Conservation (phyloP, 768 basidiomycete species). For the Floccularia luteovirens region DNA sequence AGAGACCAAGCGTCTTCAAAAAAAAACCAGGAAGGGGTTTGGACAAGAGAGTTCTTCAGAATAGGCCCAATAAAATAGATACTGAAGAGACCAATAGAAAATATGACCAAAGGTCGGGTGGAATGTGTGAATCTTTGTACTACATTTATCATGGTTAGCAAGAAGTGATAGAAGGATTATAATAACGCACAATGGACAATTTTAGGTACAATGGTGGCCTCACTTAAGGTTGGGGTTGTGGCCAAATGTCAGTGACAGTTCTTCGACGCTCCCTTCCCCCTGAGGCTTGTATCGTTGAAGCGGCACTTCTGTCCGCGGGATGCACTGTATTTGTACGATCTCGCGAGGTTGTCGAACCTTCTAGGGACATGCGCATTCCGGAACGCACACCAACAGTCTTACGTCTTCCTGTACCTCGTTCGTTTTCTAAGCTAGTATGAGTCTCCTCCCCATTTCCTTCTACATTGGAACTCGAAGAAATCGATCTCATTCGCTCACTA, state of each 20-base stretch:
- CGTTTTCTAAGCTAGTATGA: slow-evolving; percentile 33
- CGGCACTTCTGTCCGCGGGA: slow-evolving; percentile 35
- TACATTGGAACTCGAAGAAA: slow-evolving; percentile 15
- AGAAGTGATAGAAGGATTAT: neutral
- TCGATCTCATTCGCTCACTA: slow-evolving; percentile 22
- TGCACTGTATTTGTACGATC: slow-evolving; percentile 13
- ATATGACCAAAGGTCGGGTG: neutral
- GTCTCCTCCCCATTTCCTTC: slow-evolving; percentile 12
- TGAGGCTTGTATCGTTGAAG: slow-evolving; percentile 17
- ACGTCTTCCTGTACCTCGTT: slow-evolving; percentile 37
- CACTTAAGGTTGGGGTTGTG: slow-evolving; percentile 6
- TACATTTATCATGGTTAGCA: neutral
- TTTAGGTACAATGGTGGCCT: slow-evolving; percentile 3
- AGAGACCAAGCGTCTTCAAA: neutral
- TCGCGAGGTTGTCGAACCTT: slow-evolving; percentile 24
- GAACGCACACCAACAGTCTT: slow-evolving; percentile 27
- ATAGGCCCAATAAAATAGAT: neutral
- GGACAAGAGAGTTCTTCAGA: neutral
- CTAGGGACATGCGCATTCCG: slow-evolving; percentile 32
- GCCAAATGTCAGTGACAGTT: slow-evolving; percentile 41
- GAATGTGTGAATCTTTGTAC: neutral
- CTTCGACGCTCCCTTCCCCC: slow-evolving; percentile 29
- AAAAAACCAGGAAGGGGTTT: neutral
- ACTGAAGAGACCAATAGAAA: neutral
- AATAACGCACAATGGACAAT: no score